Conservation (phyloP, 805 yeast genomes). For the Saccharomycopsis sp. region DNA sequence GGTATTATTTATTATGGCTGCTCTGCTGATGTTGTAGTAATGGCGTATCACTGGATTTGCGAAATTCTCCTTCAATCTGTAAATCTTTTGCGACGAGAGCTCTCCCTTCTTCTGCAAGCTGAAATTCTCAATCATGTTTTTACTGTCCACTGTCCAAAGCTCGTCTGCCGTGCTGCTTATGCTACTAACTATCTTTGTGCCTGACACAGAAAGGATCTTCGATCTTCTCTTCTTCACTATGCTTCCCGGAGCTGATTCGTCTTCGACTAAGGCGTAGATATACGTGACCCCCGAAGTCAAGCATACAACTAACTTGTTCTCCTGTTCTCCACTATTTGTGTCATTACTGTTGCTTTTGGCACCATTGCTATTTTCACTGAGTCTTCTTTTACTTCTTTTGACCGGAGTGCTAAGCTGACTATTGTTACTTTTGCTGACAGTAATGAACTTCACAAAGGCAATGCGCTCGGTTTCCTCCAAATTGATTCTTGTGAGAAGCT, state of each 20-base stretch:
- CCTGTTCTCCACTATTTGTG: not conserved
- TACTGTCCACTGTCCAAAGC: not conserved
- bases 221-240: conserved; percentile 1
- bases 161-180: not conserved
- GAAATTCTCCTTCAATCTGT: not conserved
- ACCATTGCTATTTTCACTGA: not conserved
- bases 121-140: not conserved
- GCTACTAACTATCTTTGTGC: not conserved
- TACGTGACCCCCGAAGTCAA: not conserved
- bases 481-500: not conserved
- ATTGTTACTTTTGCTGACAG: not conserved
- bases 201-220: not conserved
- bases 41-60: not conserved
- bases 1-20: not conserved
- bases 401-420: not conserved
- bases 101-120: not conserved
- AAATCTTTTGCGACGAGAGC: not conserved
- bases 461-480: conserved; percentile 3
- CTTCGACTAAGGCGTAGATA: not conserved
- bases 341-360: not conserved
- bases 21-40: not conserved
- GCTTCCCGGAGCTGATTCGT: not conserved
- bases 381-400: conserved; percentile 9
- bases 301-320: not conserved
- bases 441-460: conserved; percentile 6